Percentiles rank a stretch among this genome's conserved stretches.
phyloP scores from a whole-genome alignment of 208 protist genomes.

The Wallacemonas sp. region DNA sequence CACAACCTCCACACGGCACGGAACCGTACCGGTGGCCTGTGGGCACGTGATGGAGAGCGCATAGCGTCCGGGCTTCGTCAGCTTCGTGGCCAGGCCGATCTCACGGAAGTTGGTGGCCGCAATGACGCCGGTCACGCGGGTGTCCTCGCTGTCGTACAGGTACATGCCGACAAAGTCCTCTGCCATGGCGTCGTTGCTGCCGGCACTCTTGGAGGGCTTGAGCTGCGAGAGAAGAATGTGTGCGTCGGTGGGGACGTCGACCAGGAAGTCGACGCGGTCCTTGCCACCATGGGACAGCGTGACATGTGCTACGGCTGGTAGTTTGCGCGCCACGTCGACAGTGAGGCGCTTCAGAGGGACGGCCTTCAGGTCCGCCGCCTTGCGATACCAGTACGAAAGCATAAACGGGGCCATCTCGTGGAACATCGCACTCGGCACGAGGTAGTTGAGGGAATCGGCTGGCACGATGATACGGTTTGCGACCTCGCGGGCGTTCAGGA shows the following conservation, averaged over 20 bases:
- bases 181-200: conserved; percentile 46
- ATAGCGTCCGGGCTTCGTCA: conserved; percentile 56
- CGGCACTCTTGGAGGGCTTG: conserved; percentile 30
- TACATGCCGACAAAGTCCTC: conserved; percentile 78
- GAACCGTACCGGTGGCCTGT: conserved; percentile 35
- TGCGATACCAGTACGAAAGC: conserved; percentile 71
- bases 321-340: conserved; percentile 43
- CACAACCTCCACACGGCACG: conserved; percentile 66
- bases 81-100: conserved; percentile 52
- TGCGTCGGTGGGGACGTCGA: conserved; percentile 60
- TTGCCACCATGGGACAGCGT: conserved; percentile 41
- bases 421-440: conserved; percentile 72
- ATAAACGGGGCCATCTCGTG: conserved; percentile 71
- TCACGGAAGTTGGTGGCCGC: conserved; percentile 67
- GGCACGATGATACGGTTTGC: conserved; percentile 57
- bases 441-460: conserved; percentile 60
- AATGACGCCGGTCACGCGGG: conserved; percentile 42
- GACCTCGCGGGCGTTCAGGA: conserved; percentile 67
- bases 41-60: conserved; percentile 65
- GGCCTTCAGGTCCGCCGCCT: conserved; percentile 28
- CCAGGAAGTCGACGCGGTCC: conserved; percentile 70
- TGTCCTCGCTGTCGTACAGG: conserved; percentile 58
- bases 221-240: conserved; percentile 75
- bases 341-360: conserved; percentile 45
- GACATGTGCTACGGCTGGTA: conserved; percentile 67